Evolutionary conservation across 179 eudicot genomes (phyloP).

Genomic region (Nepenthes alata): DNA sequence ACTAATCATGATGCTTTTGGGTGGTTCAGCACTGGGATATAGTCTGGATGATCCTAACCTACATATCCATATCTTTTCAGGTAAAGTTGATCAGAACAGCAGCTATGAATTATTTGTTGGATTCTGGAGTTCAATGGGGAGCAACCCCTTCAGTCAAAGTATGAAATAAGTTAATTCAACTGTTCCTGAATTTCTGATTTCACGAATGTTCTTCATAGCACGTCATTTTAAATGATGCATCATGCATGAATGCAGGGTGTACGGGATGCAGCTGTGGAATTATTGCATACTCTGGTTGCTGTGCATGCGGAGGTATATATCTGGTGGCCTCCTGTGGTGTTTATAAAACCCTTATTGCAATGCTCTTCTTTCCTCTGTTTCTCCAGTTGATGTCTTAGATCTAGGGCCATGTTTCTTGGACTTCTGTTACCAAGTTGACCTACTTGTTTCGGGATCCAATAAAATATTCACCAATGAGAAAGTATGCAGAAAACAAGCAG

Average conservation of each 20-base stretch:
- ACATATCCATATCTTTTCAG: conserved; percentile 18
- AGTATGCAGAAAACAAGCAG: too few relatives aligned
- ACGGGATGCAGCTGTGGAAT: conserved; percentile 90
- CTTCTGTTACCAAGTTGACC: too few relatives aligned
- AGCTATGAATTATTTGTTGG: conserved; percentile 78
- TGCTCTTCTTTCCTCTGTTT: not conserved
- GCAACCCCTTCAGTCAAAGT: conserved; percentile 85
- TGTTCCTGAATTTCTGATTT: conserved; percentile 5
- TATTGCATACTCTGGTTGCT: conserved; percentile 77
- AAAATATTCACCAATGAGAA: too few relatives aligned
- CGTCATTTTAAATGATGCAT: not conserved
- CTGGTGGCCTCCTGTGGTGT: not conserved
- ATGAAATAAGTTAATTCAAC: conserved; percentile 14
- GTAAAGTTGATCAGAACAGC: conserved; percentile 73
- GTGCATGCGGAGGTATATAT: conserved; percentile 87
- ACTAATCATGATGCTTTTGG: not conserved
- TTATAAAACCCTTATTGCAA: not conserved
- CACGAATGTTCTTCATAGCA: not conserved
- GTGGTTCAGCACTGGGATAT: too few relatives aligned
- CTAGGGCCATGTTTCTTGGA: not conserved
- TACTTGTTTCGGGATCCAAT: too few relatives aligned
- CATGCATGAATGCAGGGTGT: conserved; percentile 50
- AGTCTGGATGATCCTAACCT: not conserved
- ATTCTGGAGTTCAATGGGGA: conserved; percentile 92
- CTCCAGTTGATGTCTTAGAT: not conserved